phyloP scores from a whole-genome alignment of 441 rosid species.

The Capsella rubella region DNA sequence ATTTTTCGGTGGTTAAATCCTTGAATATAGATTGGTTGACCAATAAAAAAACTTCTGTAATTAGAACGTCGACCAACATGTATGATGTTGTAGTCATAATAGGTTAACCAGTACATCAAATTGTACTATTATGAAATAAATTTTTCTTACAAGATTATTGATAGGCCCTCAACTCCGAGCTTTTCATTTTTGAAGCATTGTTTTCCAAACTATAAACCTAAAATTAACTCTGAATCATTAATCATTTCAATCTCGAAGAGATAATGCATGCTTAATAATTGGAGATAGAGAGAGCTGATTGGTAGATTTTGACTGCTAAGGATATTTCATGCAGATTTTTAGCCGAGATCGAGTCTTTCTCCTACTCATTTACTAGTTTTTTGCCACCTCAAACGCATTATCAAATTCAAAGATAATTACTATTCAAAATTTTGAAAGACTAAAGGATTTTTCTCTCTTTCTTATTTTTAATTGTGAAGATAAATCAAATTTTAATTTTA shows the following conservation, averaged over 20 bases:
- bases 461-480: too few species aligned
- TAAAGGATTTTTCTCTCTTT: too few species aligned
- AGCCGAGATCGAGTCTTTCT: too few species aligned
- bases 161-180: not conserved
- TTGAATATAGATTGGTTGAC: slow-evolving; percentile 4
- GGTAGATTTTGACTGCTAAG: not conserved
- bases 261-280: not conserved
- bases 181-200: not conserved
- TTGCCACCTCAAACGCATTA: too few species aligned
- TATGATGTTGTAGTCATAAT: not conserved
- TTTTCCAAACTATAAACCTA: not conserved
- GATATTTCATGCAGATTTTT: not conserved
- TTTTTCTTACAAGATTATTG: not conserved
- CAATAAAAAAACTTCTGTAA: not conserved
- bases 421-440: too few species aligned
- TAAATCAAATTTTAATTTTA: too few species aligned
- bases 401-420: too few species aligned
- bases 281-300: slow-evolving; percentile 3
- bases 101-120: not conserved
- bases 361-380: too few species aligned
- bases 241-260: not conserved
- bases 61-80: slow-evolving; percentile 9
- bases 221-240: not conserved
- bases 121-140: not conserved
- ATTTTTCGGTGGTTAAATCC: not conserved